Evolutionary conservation across 768 basidiomycete genomes (phyloP).

Genomic region (Suillus discolor): DNA sequence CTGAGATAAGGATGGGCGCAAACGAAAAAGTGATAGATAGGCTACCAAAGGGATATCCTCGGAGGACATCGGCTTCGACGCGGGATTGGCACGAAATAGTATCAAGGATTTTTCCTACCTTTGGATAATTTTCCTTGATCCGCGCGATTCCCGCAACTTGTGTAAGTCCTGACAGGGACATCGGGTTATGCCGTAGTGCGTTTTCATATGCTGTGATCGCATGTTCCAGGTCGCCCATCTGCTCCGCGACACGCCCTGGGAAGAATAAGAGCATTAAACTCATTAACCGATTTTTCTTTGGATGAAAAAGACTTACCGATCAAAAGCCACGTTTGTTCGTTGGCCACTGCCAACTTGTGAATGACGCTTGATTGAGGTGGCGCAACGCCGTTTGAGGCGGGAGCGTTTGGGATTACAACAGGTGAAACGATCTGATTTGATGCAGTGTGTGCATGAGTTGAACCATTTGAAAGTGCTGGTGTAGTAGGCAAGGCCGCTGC

Average conservation of each 20-base stretch:
- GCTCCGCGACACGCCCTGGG: constrained; percentile 91
- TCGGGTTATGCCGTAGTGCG: constrained; percentile 93
- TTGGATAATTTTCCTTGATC: constrained; percentile 96
- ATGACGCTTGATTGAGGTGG: constrained; percentile 46
- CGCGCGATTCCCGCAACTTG: constrained; percentile 96
- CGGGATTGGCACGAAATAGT: constrained; percentile 25
- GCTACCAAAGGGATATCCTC: constrained; percentile 31
- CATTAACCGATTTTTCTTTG: constrained; percentile 17
- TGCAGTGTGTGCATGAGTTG: constrained; percentile 39
- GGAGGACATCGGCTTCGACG: constrained; percentile 27
- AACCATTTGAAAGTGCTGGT: constrained; percentile 48
- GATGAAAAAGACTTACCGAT: constrained; percentile 59
- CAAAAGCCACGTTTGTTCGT: constrained; percentile 94
- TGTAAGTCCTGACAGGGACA: constrained; percentile 86
- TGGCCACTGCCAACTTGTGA: constrained; percentile 80
- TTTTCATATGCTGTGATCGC: constrained; percentile 94
- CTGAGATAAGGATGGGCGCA: constrained; percentile 16
- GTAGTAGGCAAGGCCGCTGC: constrained; percentile 44
- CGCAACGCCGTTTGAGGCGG: constrained; percentile 28
- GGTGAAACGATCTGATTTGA: constrained; percentile 47
- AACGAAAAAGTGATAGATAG: constrained; percentile 3
- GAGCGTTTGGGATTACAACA: constrained; percentile 40
- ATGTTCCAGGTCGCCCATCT: constrained; percentile 92
- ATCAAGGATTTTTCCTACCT: constrained; percentile 51
- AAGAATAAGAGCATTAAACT: constrained; percentile 18